These are phyloP conservation scores for Diaporthe ampelina DNA, from an alignment of 2,329 filamentous ascomycete species.

Conservation along the genomic window DNA sequence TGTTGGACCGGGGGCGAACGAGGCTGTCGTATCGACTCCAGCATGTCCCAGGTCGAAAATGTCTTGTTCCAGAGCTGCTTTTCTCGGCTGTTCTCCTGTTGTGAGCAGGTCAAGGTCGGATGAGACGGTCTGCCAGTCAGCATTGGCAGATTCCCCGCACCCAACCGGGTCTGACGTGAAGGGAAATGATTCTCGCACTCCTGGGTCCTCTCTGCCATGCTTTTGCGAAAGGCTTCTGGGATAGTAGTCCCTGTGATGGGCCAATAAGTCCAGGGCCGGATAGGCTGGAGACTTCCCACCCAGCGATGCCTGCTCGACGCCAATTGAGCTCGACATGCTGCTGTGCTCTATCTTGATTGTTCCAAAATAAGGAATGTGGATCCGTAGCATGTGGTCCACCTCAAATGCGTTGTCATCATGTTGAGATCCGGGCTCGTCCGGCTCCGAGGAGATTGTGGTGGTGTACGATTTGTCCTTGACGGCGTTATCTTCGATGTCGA, in stretches of 20 bases:
- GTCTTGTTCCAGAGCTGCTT: not conserved
- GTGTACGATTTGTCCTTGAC: slow-evolving; percentile 48
- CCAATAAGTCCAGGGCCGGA: not conserved
- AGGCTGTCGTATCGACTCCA: not conserved
- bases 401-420: slow-evolving; percentile 43
- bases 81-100: not conserved
- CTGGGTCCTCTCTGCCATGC: not conserved
- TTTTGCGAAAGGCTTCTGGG: too few relatives aligned
- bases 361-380: slow-evolving; percentile 60
- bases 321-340: not conserved
- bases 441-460: slow-evolving; percentile 43
- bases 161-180: not conserved
- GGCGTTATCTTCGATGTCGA: slow-evolving; percentile 55
- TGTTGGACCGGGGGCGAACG: slow-evolving; percentile 40
- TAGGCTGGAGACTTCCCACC: not conserved
- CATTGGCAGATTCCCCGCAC: not conserved
- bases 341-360: slow-evolving; percentile 52
- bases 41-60: not conserved
- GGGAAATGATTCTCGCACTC: not conserved
- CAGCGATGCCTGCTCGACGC: not conserved
- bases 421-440: slow-evolving; percentile 45
- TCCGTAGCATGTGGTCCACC: slow-evolving; percentile 46
- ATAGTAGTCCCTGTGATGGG: not conserved
- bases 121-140: slow-evolving; percentile 20
- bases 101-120: not conserved